Conservation (phyloP, 139 green algal species). For the Tetradesmus obliquus region DNA sequence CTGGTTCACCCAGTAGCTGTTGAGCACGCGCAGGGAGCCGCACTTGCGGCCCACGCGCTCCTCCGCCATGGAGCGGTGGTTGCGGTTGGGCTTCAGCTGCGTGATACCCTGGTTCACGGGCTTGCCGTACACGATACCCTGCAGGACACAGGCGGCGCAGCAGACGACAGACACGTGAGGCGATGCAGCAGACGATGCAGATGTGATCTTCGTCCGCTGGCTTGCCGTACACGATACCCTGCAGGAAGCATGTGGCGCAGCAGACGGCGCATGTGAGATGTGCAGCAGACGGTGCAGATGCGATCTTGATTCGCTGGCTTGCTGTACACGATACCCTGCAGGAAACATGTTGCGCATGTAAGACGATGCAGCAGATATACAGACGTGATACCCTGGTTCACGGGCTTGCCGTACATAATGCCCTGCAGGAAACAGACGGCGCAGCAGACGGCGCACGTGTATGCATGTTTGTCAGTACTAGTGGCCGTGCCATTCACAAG, state of each 20-base stretch:
- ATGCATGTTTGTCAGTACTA: neutral
- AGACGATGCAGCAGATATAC: too few relatives aligned
- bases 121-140: slow-evolving; percentile 99
- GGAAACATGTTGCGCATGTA: neutral
- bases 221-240: slow-evolving; percentile 99
- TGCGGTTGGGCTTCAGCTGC: slow-evolving; percentile 96
- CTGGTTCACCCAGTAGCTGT: slow-evolving; percentile 99
- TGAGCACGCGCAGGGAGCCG: slow-evolving; percentile 96
- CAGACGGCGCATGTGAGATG: neutral
- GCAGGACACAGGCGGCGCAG: slow-evolving; percentile 14
- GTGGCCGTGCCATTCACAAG: neutral
- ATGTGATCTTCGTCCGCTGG: slow-evolving; percentile 82
- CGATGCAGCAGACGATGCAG: too few relatives aligned
- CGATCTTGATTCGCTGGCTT: slow-evolving; percentile 93
- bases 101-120: slow-evolving; percentile 97
- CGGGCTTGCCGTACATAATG: slow-evolving; percentile 98
- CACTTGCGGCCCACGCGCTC: slow-evolving; percentile 96
- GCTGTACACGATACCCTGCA: slow-evolving; percentile 96
- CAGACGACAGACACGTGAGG: neutral
- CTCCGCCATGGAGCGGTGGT: slow-evolving; percentile 94
- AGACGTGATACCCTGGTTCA: slow-evolving; percentile 71
- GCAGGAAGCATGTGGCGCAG: slow-evolving; percentile 18
- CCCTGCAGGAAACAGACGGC: slow-evolving; percentile 70
- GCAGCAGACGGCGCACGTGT: neutral
- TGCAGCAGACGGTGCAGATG: too few relatives aligned